Evolutionary conservation across 305 asterid species (phyloP), one percentile per base, ranked within the genome.

Genomic region (Salvia sclarea): DNA sequence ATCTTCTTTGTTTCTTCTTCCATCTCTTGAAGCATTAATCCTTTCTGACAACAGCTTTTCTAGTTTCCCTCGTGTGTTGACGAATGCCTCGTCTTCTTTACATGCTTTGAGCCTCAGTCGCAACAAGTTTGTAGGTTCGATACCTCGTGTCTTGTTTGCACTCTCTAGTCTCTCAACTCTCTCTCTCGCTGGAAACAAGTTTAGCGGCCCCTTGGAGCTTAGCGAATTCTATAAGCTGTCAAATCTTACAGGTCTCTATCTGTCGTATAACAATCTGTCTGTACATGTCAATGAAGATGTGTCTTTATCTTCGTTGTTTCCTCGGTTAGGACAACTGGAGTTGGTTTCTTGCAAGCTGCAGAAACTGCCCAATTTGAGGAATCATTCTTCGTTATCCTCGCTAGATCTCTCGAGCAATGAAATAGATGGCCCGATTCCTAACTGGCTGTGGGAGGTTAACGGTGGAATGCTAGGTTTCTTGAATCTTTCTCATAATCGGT

Each of bases 401-500:
- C 61, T 81, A 0, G 86, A 80, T 76, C 88, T 83, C 57, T 76
- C 88, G 8, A 47, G 64, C 50, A 82, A 84, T 67, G 69, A 64
- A 47, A 24, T 84, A 33, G n/a, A 17, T 1, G 94, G 90, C 38
- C 81, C 81, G 64, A 83, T 84, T 45, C 87, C 90, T 5, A 82
- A 73, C 35, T 84, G 89, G 87, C 8, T 81, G 53, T 45, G 53
- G 24, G 55, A 11, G 9, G 7, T 33, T 5, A 33, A 33, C 38
- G 7, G 7, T 33, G 55, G 28, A 2, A 0, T 16, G 6, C 4
- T 80, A 2, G 28, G 43, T 17, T 44, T 54, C 17, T 25, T 83
- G 37, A 77, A 86, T 61, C 83, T 86, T 40, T 82, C 94, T 6
- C 61, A 57, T 16, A 84, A 86, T 56, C 80, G 38, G 0, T 61